Evolutionary conservation across 148 eudicot genomes (phyloP), one percentile per base, ranked within the genome.

Genomic region (Tetragonia tetragonoides): DNA sequence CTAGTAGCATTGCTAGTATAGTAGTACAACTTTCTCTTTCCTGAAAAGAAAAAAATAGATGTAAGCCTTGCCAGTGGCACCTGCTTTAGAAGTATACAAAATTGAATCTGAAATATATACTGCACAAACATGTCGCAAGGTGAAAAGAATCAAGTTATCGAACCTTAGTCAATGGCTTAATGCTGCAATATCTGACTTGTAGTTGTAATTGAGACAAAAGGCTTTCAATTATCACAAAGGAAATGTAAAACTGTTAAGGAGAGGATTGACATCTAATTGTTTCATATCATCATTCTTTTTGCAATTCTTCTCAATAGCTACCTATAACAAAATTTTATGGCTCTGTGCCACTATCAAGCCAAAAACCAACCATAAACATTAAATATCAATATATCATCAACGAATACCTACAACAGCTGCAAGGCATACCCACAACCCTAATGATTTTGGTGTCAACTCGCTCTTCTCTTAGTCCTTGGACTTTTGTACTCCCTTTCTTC

Each of bases 401-500:
- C 10, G 28, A 24, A 28, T 24, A 63, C 66, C 40, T 24, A 64
- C 17, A 62, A 62, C 14, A 64, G 6, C 40, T 34, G 67, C 67
- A 64, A 34, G 17, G 17, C 16, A 28, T 0, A 10, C 2, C 23
- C 39, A 28, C 67, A 28, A 39, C 20, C 20, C 40, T 41, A 0
- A 5, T 39, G 70, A 0, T 17, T 1, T 1, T 11, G 68, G 38
- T 3, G 18, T 12, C 21, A 24, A 56, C 66, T 73, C 42, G 7
- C 68, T 3, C 60, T 24, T 15, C 66, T 51, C 67, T 61, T 51
- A 79, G 2, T 39, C 41, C 77, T 53, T 76, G 7, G 59, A 75
- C 10, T 56, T 17, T 49, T 68, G 68, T 23, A 41, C 60, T 54
- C 24, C 54, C 68, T 73, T 81, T 39, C 40, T 76, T 70, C 42